Base-by-base conservation (phyloP, 768 basidiomycete species). In the Trametes cinnabarina region DNA sequence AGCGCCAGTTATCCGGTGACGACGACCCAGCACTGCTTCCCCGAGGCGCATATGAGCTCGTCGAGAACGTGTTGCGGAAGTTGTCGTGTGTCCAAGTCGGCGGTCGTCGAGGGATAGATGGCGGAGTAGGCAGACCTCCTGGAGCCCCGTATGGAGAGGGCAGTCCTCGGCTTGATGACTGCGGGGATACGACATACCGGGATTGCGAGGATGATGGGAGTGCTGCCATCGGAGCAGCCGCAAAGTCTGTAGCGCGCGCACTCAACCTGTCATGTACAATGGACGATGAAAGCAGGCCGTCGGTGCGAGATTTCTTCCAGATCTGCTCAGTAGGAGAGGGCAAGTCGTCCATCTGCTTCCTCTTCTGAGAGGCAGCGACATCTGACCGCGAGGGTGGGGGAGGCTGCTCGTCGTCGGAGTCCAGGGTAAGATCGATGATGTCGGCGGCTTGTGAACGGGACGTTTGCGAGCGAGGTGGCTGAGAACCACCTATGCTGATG, bases 391-490 rank as follows among this genome's bases (percentile, higher is more conserved):
- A 40, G 9, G 55, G 52, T 19, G 71, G 60, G 26, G 52, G 52
- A 19, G 78, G 81, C 20, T 32, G 30, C 30, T 94, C 92, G 12
- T 90, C 88, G 55, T 91, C 88, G 22, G 84, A 84, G 66, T 92
- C 90, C 59, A 86, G 74, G 3, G 94, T 94, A 57, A 96, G 74
- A 69, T 96, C 94, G 62, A 95, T 94, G 42, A 95, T 85, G 62
- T 83, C 79, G 12, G 75, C 73, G 49, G 72, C 71, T 57, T 71
- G 30, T 32, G 30, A 32, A 32, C 14, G 14, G 17, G 37, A 14
- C 0, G 37, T 39, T 39, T 39, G 72, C 51, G 72, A 73, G 3
- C 64, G 50, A 23, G 67, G 51, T 17, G 65, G 69, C 44, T 58
- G 59, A 14, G 61, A 61, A n/a, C 44, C 32, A 12, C 51, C 54